These are phyloP conservation scores for Oryza glaberrima DNA, from an alignment of 176 grass and related monocot genomes.

Conservation along the genomic window DNA sequence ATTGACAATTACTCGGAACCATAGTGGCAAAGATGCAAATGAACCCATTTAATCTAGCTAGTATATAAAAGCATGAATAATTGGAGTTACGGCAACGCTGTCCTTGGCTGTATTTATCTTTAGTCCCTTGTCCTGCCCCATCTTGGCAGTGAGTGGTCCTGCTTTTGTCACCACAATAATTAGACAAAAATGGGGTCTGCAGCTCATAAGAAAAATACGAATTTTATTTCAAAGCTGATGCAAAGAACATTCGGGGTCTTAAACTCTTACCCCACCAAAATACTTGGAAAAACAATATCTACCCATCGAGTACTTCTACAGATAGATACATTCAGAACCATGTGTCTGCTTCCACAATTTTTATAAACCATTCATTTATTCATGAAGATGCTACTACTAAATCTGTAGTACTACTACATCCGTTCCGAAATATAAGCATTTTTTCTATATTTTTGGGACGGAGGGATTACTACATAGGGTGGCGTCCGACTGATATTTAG, in stretches of 20 bases:
- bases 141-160: conserved; percentile 47
- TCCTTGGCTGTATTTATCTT: conserved; percentile 21
- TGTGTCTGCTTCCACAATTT: no score
- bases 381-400: background rate
- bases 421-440: no score
- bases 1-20: background rate
- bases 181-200: background rate
- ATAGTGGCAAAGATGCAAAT: background rate
- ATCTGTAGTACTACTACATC: no score
- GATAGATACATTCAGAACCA: background rate
- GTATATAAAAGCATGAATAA: conserved; percentile 28
- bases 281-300: background rate
- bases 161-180: conserved; percentile 9
- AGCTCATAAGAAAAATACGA: background rate
- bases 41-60: background rate
- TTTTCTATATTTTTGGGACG: no score
- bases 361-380: background rate
- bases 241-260: conserved; percentile 16
- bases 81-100: conserved; percentile 29
- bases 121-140: conserved; percentile 30
- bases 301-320: background rate
- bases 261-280: background rate
- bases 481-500: no score
- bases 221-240: background rate
- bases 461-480: no score